Conservation (phyloP, 1,284 basidiomycete genomes). For the Irpex sp. region DNA sequence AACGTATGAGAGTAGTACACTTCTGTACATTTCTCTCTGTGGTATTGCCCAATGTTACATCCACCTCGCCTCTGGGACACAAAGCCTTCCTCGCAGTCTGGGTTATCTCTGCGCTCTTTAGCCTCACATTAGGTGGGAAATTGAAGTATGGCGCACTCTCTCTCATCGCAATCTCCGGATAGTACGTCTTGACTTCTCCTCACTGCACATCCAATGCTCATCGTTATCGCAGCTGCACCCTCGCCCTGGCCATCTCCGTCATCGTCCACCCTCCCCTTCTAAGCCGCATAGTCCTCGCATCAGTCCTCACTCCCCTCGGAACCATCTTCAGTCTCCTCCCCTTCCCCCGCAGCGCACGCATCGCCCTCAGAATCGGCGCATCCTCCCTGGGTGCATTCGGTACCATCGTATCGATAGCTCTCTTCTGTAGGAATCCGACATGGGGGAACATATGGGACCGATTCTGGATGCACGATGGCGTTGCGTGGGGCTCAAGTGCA, state of each 20-base stretch:
- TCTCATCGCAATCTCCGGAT: slow-evolving; percentile 47
- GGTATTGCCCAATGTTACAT: slow-evolving; percentile 49
- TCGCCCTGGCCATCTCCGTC: slow-evolving; percentile 49
- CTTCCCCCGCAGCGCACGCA: slow-evolving; percentile 40
- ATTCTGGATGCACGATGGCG: slow-evolving; percentile 45
- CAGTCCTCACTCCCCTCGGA: slow-evolving; percentile 39
- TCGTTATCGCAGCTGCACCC: slow-evolving; percentile 34
- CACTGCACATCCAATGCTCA: slow-evolving; percentile 8
- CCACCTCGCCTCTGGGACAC: slow-evolving; percentile 38
- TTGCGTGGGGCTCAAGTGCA: slow-evolving; percentile 45
- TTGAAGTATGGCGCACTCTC: slow-evolving; percentile 44
- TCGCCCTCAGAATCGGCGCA: slow-evolving; percentile 44
- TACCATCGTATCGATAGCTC: slow-evolving; percentile 46
- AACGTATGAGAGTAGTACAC: slow-evolving; percentile 40
- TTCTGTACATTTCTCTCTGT: slow-evolving; percentile 56
- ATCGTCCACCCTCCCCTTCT: slow-evolving; percentile 59
- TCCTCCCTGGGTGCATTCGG: slow-evolving; percentile 58
- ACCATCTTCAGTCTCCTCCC: slow-evolving; percentile 42
- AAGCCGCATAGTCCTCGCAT: slow-evolving; percentile 47
- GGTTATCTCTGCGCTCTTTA: slow-evolving; percentile 46
- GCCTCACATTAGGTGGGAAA: slow-evolving; percentile 45
- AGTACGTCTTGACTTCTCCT: slow-evolving; percentile 33
- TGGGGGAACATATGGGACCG: slow-evolving; percentile 65
- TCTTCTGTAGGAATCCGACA: slow-evolving; percentile 44
- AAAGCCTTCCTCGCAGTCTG: slow-evolving; percentile 57